These are phyloP conservation scores for Mrakia blollopis DNA, from an alignment of 768 basidiomycete species.

Conservation along the genomic window DNA sequence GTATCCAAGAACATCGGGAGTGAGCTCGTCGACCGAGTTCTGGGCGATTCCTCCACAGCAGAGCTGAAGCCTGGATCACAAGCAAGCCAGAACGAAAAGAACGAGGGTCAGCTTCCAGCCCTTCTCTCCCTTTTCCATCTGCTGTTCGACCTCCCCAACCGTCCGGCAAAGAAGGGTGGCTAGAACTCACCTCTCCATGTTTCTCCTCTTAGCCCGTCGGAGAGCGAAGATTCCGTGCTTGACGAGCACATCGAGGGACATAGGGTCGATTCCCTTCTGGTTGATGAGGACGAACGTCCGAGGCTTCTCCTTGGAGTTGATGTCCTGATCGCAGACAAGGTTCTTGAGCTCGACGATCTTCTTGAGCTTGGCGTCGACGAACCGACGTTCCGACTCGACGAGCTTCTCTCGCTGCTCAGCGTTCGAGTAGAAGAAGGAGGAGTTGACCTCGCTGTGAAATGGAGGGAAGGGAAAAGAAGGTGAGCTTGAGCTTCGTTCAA, in stretches of 20 bases:
- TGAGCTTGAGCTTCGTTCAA: not conserved
- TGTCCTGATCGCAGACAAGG: conserved; percentile 86
- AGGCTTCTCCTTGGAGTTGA: conserved; percentile 59
- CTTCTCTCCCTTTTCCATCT: not conserved
- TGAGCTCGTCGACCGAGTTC: conserved; percentile 95
- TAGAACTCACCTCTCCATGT: conserved; percentile 89
- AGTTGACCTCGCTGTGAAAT: conserved; percentile 83
- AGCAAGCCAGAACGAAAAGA: not conserved
- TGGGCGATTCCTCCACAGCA: conserved; percentile 92
- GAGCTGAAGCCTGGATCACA: conserved; percentile 66
- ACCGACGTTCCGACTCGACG: conserved; percentile 90
- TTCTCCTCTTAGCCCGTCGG: conserved; percentile 90
- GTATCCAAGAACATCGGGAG: conserved; percentile 87
- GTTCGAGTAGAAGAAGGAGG: conserved; percentile 97
- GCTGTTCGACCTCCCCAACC: not conserved
- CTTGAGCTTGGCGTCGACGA: conserved; percentile 87
- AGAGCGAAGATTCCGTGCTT: conserved; percentile 95
- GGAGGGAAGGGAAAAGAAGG: conserved; percentile 10
- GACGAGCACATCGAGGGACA: conserved; percentile 88
- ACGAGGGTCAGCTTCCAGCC: not conserved
- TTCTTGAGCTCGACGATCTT: conserved; percentile 97
- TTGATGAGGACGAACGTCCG: conserved; percentile 94
- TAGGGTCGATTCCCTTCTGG: conserved; percentile 98
- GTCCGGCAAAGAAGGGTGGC: not conserved
- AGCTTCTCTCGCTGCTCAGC: conserved; percentile 98